A percentile compares a stretch with the other conserved stretches of the same genome.
These are phyloP conservation scores for Russula abietina DNA, from an alignment of 768 basidiomycete species.

Conservation along the genomic window DNA sequence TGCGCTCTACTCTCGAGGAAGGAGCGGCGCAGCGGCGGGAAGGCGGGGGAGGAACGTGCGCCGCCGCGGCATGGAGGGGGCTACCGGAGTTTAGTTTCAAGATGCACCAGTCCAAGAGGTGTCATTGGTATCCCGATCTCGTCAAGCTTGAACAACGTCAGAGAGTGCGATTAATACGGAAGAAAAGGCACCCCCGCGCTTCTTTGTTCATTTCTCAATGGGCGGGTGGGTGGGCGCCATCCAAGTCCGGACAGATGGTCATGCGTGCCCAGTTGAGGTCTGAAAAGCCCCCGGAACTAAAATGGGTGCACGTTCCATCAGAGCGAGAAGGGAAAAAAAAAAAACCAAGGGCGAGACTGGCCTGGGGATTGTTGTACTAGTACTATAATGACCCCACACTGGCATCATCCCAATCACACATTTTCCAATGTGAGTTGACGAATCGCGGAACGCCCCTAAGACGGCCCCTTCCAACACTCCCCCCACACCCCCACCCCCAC, in stretches of 20 bases:
- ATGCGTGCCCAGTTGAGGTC: neutral
- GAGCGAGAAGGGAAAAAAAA: neutral
- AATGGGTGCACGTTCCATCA: neutral
- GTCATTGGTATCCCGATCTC: neutral
- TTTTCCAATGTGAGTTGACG: neutral
- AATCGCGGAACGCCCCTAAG: neutral
- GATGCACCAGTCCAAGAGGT: too few relatives aligned
- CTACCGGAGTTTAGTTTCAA: too few relatives aligned
- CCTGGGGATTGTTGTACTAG: neutral
- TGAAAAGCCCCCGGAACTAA: neutral
- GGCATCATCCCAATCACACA: neutral
- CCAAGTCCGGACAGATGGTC: neutral
- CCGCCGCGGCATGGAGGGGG: neutral
- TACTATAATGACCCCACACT: neutral
- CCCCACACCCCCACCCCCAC: neutral
- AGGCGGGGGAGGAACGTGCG: neutral
- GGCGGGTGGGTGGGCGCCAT: neutral
- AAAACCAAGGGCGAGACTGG: neutral
- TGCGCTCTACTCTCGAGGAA: slow-evolving; percentile 1
- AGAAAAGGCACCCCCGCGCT: slow-evolving; percentile 1
- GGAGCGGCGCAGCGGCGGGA: neutral
- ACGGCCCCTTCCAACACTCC: neutral
- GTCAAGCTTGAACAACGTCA: neutral
- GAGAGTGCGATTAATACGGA: slow-evolving; percentile 4
- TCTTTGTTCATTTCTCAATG: neutral